Evolutionary conservation across 2,329 filamentous ascomycete genomes (phyloP).

Genomic region (Phyllosticta citriasiana): DNA sequence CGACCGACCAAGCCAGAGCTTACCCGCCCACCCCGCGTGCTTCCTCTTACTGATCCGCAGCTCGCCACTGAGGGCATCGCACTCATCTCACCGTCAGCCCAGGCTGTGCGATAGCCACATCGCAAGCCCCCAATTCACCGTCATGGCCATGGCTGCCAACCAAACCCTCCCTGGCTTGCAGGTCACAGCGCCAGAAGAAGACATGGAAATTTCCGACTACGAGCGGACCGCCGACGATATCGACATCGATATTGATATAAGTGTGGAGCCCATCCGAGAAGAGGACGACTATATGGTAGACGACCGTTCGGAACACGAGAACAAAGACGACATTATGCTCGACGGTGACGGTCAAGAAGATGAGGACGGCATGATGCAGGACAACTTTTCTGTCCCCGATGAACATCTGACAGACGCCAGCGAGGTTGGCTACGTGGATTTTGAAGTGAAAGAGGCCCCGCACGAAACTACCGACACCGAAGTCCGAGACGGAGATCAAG

Average conservation of each 20-base stretch:
- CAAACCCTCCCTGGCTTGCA: constrained; percentile 17
- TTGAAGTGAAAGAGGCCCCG: constrained; percentile 3
- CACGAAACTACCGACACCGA: constrained; percentile 9
- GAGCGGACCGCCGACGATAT: constrained; percentile 40
- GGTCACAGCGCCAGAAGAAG: constrained; percentile 34
- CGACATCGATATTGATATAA: constrained; percentile 50
- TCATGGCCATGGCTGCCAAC: constrained; percentile 10
- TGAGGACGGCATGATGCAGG: constrained; percentile 11
- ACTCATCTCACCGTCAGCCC: neutral
- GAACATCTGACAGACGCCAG: constrained; percentile 14
- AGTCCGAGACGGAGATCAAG: constrained; percentile 14
- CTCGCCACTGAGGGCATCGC: neutral
- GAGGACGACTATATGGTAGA: constrained; percentile 49
- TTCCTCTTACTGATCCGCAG: constrained; percentile 8
- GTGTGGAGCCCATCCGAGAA: constrained; percentile 18
- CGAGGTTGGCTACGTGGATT: constrained; percentile 10
- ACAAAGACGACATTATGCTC: constrained; percentile 28
- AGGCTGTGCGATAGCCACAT: neutral
- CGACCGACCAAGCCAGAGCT: neutral
- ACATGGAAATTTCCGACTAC: constrained; percentile 46
- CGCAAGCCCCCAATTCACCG: neutral
- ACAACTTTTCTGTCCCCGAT: constrained; percentile 10
- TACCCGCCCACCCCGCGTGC: neutral
- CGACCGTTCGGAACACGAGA: constrained; percentile 18
- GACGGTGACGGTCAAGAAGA: constrained; percentile 20